A percentile compares a stretch with the other conserved stretches of the same genome.
Conservation (phyloP, 2,329 filamentous ascomycete genomes). For the Cytospora schulzeri region DNA sequence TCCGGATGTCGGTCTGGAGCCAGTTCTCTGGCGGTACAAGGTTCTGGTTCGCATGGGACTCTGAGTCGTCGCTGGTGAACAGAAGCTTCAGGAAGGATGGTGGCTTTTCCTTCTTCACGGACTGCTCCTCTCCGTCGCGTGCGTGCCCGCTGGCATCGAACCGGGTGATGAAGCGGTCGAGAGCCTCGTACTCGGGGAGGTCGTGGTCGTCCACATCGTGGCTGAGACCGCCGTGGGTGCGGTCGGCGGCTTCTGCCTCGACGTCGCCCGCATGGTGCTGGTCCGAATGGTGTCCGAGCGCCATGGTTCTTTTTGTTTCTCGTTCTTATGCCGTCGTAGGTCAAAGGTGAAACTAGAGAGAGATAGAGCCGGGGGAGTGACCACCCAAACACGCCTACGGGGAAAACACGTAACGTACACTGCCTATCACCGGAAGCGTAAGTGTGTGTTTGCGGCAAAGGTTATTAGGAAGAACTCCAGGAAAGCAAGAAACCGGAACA, state of each 20-base stretch:
- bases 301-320: conserved; percentile 4
- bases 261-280: conserved; percentile 15
- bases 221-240: conserved; percentile 4
- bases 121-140: conserved; percentile 33
- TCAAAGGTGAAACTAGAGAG: neutral
- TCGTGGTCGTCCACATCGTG: conserved; percentile 26
- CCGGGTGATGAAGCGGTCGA: conserved; percentile 39
- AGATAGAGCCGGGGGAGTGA: neutral
- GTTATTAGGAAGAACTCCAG: neutral
- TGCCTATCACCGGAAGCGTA: neutral
- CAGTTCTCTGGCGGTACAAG: conserved; percentile 61
- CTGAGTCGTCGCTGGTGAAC: conserved; percentile 36
- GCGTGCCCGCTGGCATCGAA: conserved; percentile 37
- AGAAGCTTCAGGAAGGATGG: conserved; percentile 35
- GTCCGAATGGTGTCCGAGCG: conserved; percentile 16
- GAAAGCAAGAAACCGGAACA: neutral
- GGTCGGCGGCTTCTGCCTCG: conserved; percentile 20
- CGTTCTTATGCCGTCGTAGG: neutral
- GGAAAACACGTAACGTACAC: neutral
- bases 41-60: conserved; percentile 40
- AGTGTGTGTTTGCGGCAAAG: neutral
- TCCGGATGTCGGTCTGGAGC: conserved; percentile 66
- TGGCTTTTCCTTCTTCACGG: conserved; percentile 42
- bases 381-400: neutral
- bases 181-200: conserved; percentile 37